Conservation (phyloP, 78 protist species). For the Planoprotostelium fungivorum region DNA sequence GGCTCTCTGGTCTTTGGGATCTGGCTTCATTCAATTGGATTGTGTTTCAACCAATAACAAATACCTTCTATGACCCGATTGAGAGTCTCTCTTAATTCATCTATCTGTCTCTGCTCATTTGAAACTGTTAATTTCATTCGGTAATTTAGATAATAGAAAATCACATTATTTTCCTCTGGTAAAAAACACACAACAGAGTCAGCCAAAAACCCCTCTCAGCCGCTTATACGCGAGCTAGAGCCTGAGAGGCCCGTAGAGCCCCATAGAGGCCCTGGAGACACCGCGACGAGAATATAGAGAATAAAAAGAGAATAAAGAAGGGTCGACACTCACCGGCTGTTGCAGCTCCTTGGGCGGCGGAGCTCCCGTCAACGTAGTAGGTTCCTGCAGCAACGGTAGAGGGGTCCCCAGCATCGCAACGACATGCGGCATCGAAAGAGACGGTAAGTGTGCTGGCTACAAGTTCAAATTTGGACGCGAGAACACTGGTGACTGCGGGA, state of each 20-base stretch:
- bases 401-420: too few relatives aligned
- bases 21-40: conserved; percentile 1
- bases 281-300: too few relatives aligned
- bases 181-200: conserved; percentile 1
- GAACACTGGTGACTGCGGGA: too few relatives aligned
- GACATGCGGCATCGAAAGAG: too few relatives aligned
- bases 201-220: background rate
- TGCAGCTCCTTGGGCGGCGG: too few relatives aligned
- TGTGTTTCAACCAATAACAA: background rate
- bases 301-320: too few relatives aligned
- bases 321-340: too few relatives aligned
- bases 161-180: background rate
- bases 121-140: background rate
- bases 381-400: too few relatives aligned
- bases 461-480: too few relatives aligned
- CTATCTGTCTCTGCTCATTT: conserved; percentile 1
- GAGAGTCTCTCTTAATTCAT: conserved; percentile 1
- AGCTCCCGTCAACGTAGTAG: too few relatives aligned
- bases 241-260: conserved; percentile 1
- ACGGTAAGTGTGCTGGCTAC: too few relatives aligned
- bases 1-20: background rate
- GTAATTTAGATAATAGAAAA: background rate
- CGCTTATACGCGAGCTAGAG: background rate
- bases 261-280: too few relatives aligned
- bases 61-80: background rate